A percentile compares a stretch with the other conserved stretches of the same genome.
Conservation (phyloP, 768 basidiomycete species). For the Mycena galopus region DNA sequence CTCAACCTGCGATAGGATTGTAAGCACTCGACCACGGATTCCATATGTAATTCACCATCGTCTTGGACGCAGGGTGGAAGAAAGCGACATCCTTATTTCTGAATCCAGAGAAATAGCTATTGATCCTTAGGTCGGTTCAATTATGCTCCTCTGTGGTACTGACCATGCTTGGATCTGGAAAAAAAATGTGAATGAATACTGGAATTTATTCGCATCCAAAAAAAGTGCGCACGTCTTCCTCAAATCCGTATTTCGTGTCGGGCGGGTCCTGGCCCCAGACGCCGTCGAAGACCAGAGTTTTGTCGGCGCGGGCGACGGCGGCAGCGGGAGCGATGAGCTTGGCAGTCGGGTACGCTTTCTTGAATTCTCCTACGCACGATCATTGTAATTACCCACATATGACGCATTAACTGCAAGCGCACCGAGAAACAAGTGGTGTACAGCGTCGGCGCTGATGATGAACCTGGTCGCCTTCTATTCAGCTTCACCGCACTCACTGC, state of each 20-base stretch:
- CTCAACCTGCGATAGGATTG: conserved; percentile 43
- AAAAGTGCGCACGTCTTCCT: conserved; percentile 63
- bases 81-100: conserved; percentile 88
- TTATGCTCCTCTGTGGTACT: not conserved
- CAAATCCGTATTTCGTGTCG: conserved; percentile 83
- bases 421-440: conserved; percentile 74
- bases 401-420: conserved; percentile 31
- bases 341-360: conserved; percentile 76
- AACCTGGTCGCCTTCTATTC: conserved; percentile 52
- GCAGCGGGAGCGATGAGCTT: conserved; percentile 78
- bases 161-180: conserved; percentile 66
- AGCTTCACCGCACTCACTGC: not conserved
- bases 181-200: not conserved
- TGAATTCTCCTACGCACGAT: conserved; percentile 50
- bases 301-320: conserved; percentile 63
- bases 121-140: not conserved
- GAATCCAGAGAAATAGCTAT: conserved; percentile 78
- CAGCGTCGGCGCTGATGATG: conserved; percentile 69
- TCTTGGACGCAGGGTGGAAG: conserved; percentile 77
- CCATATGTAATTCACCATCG: conserved; percentile 60
- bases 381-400: conserved; percentile 19
- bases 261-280: conserved; percentile 76
- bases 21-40: not conserved
- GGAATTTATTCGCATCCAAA: not conserved
- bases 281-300: conserved; percentile 72